A percentile compares a stretch with the other conserved stretches of the same genome.
Evolutionary conservation across 192 early-diverging fungal genomes (phyloP).

Genomic region (Thamnidium elegans): DNA sequence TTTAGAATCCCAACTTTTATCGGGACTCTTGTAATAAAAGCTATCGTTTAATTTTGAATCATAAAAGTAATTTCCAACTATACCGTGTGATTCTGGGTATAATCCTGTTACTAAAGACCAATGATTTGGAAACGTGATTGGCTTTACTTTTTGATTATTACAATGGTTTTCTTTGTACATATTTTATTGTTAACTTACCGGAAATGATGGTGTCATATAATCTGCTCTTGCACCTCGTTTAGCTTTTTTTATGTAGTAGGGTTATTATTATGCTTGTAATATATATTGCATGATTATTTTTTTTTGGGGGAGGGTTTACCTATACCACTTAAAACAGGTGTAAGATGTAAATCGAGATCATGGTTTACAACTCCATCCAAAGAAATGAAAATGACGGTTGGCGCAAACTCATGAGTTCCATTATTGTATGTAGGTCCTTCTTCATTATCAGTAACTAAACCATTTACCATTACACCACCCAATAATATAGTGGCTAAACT

Average conservation of each 20-base stretch:
- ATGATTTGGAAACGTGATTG: conserved; percentile 92
- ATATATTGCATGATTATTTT: conserved; percentile 4
- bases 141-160: conserved; percentile 25
- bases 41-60: conserved; percentile 68
- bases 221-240: conserved; percentile 51
- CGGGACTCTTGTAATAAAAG: conserved; percentile 75
- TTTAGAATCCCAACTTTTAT: conserved; percentile 54
- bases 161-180: not conserved
- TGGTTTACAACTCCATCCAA: conserved; percentile 85
- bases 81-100: conserved; percentile 91
- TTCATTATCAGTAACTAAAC: not conserved
- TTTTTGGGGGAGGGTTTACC: conserved; percentile 67
- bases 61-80: conserved; percentile 81
- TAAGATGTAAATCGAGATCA: conserved; percentile 72
- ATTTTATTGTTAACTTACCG: conserved; percentile 31
- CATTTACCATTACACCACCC: too few relatives aligned
- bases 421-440: conserved; percentile 50
- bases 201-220: conserved; percentile 71
- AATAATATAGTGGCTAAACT: not conserved
- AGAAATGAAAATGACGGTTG: conserved; percentile 76
- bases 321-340: conserved; percentile 64
- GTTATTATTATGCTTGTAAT: not conserved
- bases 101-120: conserved; percentile 87
- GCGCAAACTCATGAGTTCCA: conserved; percentile 66
- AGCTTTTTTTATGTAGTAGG: conserved; percentile 23